Percentiles rank a stretch among this genome's conserved stretches.
Conservation (phyloP, 1,284 basidiomycete species). For the Trametes pubescens region DNA sequence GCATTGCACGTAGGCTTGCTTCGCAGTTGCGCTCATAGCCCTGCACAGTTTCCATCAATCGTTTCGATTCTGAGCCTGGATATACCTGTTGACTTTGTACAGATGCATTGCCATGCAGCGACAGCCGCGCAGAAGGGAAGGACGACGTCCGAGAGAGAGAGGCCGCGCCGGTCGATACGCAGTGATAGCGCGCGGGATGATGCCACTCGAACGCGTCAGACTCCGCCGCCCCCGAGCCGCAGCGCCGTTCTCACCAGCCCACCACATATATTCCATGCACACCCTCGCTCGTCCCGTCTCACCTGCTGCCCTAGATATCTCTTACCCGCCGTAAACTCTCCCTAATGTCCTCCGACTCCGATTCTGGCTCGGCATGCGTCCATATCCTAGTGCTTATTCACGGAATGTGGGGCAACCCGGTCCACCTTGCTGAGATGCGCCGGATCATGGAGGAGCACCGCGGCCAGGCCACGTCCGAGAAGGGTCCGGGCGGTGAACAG, state of each 20-base stretch:
- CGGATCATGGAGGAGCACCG: constrained; percentile 53
- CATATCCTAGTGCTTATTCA: constrained; percentile 69
- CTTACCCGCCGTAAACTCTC: constrained; percentile 4
- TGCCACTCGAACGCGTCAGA: constrained; percentile 29
- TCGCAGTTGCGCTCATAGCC: too few species aligned
- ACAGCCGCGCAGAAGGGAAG: too few species aligned
- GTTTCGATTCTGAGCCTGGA: too few species aligned
- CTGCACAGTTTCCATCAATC: too few species aligned
- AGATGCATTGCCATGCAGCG: too few species aligned
- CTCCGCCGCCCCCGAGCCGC: constrained; percentile 4
- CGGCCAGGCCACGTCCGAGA: constrained; percentile 28
- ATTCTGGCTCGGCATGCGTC: constrained; percentile 17
- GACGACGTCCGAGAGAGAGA: too few species aligned
- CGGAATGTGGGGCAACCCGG: constrained; percentile 86
- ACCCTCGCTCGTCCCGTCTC: not conserved
- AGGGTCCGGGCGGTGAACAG: constrained; percentile 40
- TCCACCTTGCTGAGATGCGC: constrained; percentile 56
- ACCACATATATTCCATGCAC: not conserved
- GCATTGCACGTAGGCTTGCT: too few species aligned
- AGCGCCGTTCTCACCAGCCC: not conserved
- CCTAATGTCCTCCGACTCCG: constrained; percentile 18
- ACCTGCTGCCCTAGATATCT: not conserved
- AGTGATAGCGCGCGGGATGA: constrained; percentile 2
- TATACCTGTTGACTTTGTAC: too few species aligned
- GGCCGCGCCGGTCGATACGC: too few species aligned